phyloP scores from a whole-genome alignment of 768 basidiomycete species.

The Tricholoma terreum region DNA sequence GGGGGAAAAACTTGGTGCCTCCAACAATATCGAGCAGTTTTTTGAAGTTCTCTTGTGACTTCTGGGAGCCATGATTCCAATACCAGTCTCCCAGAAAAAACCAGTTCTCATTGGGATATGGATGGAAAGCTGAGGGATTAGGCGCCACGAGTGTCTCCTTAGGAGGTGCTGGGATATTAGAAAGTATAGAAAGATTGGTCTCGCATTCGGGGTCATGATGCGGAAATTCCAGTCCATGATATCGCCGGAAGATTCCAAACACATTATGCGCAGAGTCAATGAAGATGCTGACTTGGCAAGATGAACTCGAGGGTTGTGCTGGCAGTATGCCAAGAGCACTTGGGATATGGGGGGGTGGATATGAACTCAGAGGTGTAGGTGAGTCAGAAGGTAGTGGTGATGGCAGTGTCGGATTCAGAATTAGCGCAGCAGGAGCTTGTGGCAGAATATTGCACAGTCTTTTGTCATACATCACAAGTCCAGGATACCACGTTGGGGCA shows the following conservation, averaged over 20 bases:
- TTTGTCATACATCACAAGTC: background rate
- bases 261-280: background rate
- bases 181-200: background rate
- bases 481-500: background rate
- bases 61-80: constrained; percentile 16
- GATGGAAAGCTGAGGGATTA: background rate
- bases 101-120: constrained; percentile 4
- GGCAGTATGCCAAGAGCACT: background rate
- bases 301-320: background rate
- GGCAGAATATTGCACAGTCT: background rate
- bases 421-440: background rate
- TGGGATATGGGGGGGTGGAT: background rate
- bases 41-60: constrained; percentile 12
- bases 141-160: background rate
- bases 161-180: background rate
- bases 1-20: constrained; percentile 7
- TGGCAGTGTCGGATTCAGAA: background rate
- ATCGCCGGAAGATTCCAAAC: background rate
- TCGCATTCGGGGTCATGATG: background rate
- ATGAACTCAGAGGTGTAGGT: background rate
- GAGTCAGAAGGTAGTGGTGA: too few species aligned
- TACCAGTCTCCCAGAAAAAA: constrained; percentile 16
- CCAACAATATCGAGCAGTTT: constrained; percentile 4
- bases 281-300: background rate
- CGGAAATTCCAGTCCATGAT: background rate